Evolutionary conservation across 805 yeast species (phyloP).

Genomic region (Komagataella ulmi): DNA sequence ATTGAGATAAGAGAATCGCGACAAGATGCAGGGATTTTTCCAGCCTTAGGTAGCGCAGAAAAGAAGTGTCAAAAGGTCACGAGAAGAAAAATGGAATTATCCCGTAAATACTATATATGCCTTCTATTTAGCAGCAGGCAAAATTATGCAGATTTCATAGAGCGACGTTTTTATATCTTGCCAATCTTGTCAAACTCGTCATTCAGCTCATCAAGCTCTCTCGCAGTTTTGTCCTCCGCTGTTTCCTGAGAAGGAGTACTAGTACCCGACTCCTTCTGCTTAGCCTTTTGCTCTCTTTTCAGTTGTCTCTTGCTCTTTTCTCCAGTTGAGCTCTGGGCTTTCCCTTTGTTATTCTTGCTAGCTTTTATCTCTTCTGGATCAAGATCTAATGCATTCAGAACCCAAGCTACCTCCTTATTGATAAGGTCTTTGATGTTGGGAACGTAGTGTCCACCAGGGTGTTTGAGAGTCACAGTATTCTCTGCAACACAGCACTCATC

Average conservation of each 20-base stretch:
- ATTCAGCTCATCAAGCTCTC: not conserved
- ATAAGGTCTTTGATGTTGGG: slow-evolving; percentile 60
- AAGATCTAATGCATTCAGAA: slow-evolving; percentile 2
- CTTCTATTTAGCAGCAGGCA: not conserved
- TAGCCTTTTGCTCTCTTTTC: not conserved
- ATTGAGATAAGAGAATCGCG: not conserved
- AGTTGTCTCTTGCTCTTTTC: not conserved
- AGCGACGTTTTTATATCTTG: not conserved
- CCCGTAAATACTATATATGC: too few species aligned
- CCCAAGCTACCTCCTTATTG: slow-evolving; percentile 20
- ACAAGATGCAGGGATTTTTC: not conserved
- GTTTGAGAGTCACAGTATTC: slow-evolving; percentile 37
- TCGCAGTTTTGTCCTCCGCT: not conserved
- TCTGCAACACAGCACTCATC: slow-evolving; percentile 32
- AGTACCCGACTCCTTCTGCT: not conserved
- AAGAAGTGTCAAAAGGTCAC: too few species aligned
- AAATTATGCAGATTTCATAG: not conserved
- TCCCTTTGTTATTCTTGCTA: not conserved
- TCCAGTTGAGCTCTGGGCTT: not conserved
- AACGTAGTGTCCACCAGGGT: slow-evolving; percentile 96
- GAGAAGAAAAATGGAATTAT: too few species aligned
- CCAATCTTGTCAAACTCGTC: not conserved
- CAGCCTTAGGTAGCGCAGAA: too few species aligned
- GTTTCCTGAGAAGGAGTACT: not conserved
- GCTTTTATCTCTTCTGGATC: not conserved